A percentile compares a stretch with the other conserved stretches of the same genome.
Evolutionary conservation across 208 protist species (phyloP).

Genomic region (Balamuthia mandrillaris): DNA sequence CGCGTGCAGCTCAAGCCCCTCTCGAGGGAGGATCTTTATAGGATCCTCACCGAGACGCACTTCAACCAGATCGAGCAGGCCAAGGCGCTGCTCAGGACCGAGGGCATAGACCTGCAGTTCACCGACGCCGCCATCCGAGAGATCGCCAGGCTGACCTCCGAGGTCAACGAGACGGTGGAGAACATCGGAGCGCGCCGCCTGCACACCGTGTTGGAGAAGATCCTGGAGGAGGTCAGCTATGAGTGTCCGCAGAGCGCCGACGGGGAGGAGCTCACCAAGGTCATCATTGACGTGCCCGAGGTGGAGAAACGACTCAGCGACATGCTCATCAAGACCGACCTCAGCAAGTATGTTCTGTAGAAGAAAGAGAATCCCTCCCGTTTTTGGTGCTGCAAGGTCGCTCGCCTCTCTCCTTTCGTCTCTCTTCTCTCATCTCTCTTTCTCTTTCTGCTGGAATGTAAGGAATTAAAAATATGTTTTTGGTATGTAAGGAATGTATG

Average conservation of each 20-base stretch:
- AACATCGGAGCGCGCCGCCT: constrained; percentile 95
- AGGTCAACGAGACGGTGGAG: constrained; percentile 88
- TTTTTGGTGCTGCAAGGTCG: too few species aligned
- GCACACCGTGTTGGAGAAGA: constrained; percentile 90
- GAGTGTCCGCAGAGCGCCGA: constrained; percentile 47
- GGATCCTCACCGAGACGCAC: constrained; percentile 93
- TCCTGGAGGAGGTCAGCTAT: constrained; percentile 87
- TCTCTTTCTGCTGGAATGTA: too few species aligned
- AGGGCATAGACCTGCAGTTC: constrained; percentile 89
- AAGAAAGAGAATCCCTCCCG: too few species aligned
- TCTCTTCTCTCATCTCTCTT: too few species aligned
- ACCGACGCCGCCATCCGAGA: constrained; percentile 84
- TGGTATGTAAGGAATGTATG: too few species aligned
- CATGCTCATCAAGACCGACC: constrained; percentile 27
- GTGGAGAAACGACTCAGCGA: constrained; percentile 47
- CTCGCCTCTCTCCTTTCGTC: too few species aligned
- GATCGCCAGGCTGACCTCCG: constrained; percentile 84
- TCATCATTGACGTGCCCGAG: constrained; percentile 41
- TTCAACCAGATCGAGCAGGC: constrained; percentile 81
- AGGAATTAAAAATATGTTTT: too few species aligned
- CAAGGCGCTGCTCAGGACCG: constrained; percentile 88
- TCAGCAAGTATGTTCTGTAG: constrained; percentile 37
- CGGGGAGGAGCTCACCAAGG: too few species aligned
- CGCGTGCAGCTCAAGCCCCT: constrained; percentile 94
- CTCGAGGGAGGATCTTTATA: constrained; percentile 87